Evolutionary conservation across 164 flowering plant species (phyloP), one percentile per base, ranked within the genome.

Genomic region (Dillenia turbinata): DNA sequence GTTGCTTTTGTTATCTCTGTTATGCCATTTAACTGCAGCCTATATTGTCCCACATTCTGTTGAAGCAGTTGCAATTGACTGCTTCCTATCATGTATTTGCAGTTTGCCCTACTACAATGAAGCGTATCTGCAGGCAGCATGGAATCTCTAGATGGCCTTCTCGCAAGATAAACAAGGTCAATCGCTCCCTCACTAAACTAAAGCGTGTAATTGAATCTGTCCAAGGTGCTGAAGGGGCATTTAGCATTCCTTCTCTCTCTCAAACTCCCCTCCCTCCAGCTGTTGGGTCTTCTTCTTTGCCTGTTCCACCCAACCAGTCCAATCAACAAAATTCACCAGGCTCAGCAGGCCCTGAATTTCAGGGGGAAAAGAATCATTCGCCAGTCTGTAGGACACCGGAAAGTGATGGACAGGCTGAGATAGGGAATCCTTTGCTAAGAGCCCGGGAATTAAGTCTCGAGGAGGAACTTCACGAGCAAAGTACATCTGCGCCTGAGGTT

Each of bases 81-180:
- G 11, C 40, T 45, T 59, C 69, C 71, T 19, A 60, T 33, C 17
- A 49, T 63, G 53, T 43, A 65, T 70, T 75, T 71, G 46, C 89
- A 94, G 99, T 91, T 74, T 94, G 97, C 66, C 97, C 97, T 3
- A 91, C 99, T 15, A 94, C 99, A 64, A 89, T 94, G 97, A 94
- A 94, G 78, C 96, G 99, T 47, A 94, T 94, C 59, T 94, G 99
- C 64, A 69, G 99, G 77, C 93, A 89, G 69, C 97, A 94, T 74
- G 97, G 99, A 44, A 94, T 94, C 60, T 86, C 96, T 19, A 72
- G 97, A 10, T 91, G 99, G 99, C 97, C 97, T 51, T 94, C 97
- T 69, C 96, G 96, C 69, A 94, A 91, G 78, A 91, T 94, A 67
- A 94, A 89, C 69, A 91, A 89, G 73, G 97, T 94, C 40, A 94